These are phyloP conservation scores for Hansenula sp. DNA, from an alignment of 1,139 yeast genomes.

Conservation along the genomic window DNA sequence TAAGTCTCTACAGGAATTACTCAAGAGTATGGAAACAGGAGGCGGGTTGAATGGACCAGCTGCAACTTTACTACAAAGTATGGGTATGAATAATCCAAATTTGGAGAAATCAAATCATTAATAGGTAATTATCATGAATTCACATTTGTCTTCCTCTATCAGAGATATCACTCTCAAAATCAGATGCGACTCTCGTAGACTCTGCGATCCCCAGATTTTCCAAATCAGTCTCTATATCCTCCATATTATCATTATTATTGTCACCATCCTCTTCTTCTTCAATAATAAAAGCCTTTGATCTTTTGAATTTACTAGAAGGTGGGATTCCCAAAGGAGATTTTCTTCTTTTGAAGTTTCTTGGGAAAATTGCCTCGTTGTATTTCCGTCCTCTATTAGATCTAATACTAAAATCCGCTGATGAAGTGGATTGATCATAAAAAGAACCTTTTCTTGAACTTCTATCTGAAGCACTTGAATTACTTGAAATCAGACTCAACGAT, in stretches of 20 bases:
- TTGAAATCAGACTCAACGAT: constrained; percentile 31
- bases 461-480: constrained; percentile 37
- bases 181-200: constrained; percentile 18
- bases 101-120: too few relatives aligned
- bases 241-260: constrained; percentile 16
- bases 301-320: constrained; percentile 20
- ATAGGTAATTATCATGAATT: neutral
- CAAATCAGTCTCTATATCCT: constrained; percentile 23
- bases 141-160: constrained; percentile 3
- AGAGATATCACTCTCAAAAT: constrained; percentile 17
- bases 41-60: constrained; percentile 33
- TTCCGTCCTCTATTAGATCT: constrained; percentile 24
- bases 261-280: constrained; percentile 28
- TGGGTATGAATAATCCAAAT: constrained; percentile 15
- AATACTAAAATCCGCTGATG: neutral
- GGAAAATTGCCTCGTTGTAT: constrained; percentile 26
- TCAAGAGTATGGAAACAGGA: constrained; percentile 25
- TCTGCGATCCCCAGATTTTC: constrained; percentile 17
- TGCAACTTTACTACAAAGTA: constrained; percentile 27
- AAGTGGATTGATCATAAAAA: constrained; percentile 26
- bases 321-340: constrained; percentile 34
- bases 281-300: constrained; percentile 25
- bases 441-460: constrained; percentile 36
- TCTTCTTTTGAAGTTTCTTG: constrained; percentile 33
- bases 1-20: constrained; percentile 11